These are phyloP conservation scores for Trichophyton mentagrophytes DNA, from an alignment of 2,329 filamentous ascomycete genomes.

Conservation along the genomic window DNA sequence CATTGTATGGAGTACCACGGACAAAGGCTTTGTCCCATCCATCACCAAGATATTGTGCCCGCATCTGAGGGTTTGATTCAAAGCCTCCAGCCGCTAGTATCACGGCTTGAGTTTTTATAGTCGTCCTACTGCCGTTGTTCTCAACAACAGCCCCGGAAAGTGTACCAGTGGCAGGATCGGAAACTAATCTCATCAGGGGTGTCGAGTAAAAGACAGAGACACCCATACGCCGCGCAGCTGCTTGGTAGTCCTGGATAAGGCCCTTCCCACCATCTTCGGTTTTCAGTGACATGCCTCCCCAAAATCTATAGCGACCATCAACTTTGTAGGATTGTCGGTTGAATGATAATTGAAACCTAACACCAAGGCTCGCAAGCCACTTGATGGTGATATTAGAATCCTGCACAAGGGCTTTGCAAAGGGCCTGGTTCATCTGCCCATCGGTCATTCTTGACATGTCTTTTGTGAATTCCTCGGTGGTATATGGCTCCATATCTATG, in stretches of 20 bases:
- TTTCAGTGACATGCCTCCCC: conserved; percentile 52
- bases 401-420: conserved; percentile 39
- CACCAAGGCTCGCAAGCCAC: conserved; percentile 44
- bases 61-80: conserved; percentile 47
- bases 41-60: conserved; percentile 43
- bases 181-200: conserved; percentile 23
- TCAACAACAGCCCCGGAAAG: conserved; percentile 17
- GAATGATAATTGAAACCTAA: conserved; percentile 49
- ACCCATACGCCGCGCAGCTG: conserved; percentile 32
- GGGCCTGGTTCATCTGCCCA: conserved; percentile 39
- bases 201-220: conserved; percentile 39
- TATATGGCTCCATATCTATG: conserved; percentile 50
- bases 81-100: conserved; percentile 46
- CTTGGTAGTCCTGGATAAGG: conserved; percentile 39
- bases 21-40: conserved; percentile 52
- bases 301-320: conserved; percentile 50
- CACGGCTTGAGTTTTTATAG: conserved; percentile 16
- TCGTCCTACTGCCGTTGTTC: conserved; percentile 7
- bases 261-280: conserved; percentile 49
- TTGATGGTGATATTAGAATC: conserved; percentile 41
- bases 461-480: conserved; percentile 38
- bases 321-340: conserved; percentile 54
- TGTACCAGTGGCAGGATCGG: conserved; percentile 13
- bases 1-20: conserved; percentile 53
- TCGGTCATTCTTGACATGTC: conserved; percentile 48